Base-by-base conservation (phyloP, 106 monocot species). In the Apostasia ramifera region DNA sequence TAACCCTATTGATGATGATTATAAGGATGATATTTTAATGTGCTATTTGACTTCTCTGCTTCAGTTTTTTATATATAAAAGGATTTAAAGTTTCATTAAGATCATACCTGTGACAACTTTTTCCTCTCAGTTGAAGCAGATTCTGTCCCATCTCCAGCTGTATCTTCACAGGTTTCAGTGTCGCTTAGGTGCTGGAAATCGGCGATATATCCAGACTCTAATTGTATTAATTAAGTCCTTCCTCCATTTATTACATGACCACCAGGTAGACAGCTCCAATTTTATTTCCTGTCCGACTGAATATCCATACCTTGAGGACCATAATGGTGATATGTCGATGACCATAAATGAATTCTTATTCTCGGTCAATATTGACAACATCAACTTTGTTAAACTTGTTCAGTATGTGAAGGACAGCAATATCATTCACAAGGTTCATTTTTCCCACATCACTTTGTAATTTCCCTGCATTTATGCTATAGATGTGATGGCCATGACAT, bases 331-430 rank as follows among this genome's bases (percentile, higher is more conserved):
- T 47, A 12, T 40, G 13, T 85, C 88, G 10, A 82, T 92, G 84
- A 85, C 86, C 11, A 92, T 97, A 71, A 97, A 97, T 79, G 92
- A 97, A 49, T 92, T 97, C 66, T 61, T 89, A 66, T 97, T 97
- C 73, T 79, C 92, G 55, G 86, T 97, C 67, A 84, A 92, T 70
- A 89, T 97, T 74, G 92, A 97, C 71, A 92, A 92, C 77, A 89
- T 97, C 70, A 97, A 97, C 61, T 82, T 97, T 47, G 87, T 92
- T 12, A 97, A 92, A 59, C 70, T 97, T 51, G 85, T 81, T 55
- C 84, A 61, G 6, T 97, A 89, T 71, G 69, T 97, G 60, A 97
- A 92, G 67, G 86, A 92, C 57, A 89, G 86, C 71, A 86, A 97
- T 11, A 89, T 97, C 61, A 72, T 85, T 62, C 84, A 92, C 77